These are phyloP conservation scores for Aspergillus tamarii DNA, from an alignment of 2,329 filamentous ascomycete species.

Conservation along the genomic window DNA sequence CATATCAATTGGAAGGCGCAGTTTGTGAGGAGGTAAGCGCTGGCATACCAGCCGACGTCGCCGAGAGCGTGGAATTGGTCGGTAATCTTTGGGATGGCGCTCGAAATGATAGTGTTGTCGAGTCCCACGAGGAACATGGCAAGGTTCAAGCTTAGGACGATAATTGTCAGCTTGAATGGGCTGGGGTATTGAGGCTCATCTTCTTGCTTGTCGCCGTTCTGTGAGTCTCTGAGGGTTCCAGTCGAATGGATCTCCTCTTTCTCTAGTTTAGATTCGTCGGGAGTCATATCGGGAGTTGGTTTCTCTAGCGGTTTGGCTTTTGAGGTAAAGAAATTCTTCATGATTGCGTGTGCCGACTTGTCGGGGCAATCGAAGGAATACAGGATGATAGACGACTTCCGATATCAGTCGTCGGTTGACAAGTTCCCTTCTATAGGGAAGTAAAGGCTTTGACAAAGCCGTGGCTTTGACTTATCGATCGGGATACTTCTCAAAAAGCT, in stretches of 20 bases:
- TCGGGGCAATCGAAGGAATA: too few species aligned
- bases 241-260: not conserved
- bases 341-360: not conserved
- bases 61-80: slow-evolving; percentile 8
- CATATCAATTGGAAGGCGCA: slow-evolving; percentile 11
- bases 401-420: not conserved
- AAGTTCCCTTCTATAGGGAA: not conserved
- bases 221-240: not conserved
- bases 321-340: not conserved
- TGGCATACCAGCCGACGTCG: slow-evolving; percentile 10
- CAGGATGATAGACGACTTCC: not conserved
- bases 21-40: slow-evolving; percentile 8
- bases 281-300: not conserved
- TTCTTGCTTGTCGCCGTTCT: not conserved
- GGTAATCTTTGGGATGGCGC: slow-evolving; percentile 8
- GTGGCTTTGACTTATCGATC: not conserved
- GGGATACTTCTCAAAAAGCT: not conserved
- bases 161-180: slow-evolving; percentile 12
- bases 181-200: slow-evolving; percentile 1
- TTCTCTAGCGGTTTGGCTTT: too few species aligned
- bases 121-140: slow-evolving; percentile 12
- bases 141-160: slow-evolving; percentile 14
- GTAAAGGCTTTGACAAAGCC: not conserved
- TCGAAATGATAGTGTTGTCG: slow-evolving; percentile 12
- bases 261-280: not conserved